phyloP scores from a whole-genome alignment of 1,139 yeast species.

The Williopsis jadinii region DNA sequence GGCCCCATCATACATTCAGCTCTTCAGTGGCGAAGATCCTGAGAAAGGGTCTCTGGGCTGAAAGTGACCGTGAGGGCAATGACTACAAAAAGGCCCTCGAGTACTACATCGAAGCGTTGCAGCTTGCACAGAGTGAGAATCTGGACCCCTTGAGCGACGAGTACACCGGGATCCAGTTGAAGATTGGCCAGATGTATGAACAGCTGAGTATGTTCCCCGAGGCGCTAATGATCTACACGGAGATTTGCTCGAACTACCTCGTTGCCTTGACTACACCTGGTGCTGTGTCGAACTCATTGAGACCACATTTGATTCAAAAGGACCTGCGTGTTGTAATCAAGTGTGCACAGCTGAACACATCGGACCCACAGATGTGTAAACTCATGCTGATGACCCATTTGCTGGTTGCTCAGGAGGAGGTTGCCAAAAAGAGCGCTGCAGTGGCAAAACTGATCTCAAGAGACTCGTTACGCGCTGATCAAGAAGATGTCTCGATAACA shows the following conservation, averaged over 20 bases:
- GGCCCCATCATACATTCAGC: conserved; percentile 55
- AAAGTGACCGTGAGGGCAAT: conserved; percentile 61
- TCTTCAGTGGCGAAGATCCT: conserved; percentile 59
- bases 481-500: not conserved
- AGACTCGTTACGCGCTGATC: conserved; percentile 7
- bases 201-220: conserved; percentile 51
- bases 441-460: conserved; percentile 15
- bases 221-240: conserved; percentile 61
- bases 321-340: conserved; percentile 66
- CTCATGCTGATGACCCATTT: conserved; percentile 60
- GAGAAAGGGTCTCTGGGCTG: conserved; percentile 79
- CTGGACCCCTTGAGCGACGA: conserved; percentile 57
- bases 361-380: conserved; percentile 46
- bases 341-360: conserved; percentile 49
- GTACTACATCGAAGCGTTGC: conserved; percentile 51
- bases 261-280: conserved; percentile 41
- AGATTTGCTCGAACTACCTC: conserved; percentile 56
- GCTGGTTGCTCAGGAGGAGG: conserved; percentile 58
- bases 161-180: conserved; percentile 81
- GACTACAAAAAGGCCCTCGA: conserved; percentile 60
- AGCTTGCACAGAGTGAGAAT: conserved; percentile 36
- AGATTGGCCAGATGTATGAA: conserved; percentile 83
- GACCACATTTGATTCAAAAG: conserved; percentile 62
- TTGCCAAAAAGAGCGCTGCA: conserved; percentile 27
- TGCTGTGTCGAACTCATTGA: conserved; percentile 26